Evolutionary conservation across 148 eudicot species (phyloP), one percentile per base, ranked within the genome.

Genomic region (Rhododendron molle): DNA sequence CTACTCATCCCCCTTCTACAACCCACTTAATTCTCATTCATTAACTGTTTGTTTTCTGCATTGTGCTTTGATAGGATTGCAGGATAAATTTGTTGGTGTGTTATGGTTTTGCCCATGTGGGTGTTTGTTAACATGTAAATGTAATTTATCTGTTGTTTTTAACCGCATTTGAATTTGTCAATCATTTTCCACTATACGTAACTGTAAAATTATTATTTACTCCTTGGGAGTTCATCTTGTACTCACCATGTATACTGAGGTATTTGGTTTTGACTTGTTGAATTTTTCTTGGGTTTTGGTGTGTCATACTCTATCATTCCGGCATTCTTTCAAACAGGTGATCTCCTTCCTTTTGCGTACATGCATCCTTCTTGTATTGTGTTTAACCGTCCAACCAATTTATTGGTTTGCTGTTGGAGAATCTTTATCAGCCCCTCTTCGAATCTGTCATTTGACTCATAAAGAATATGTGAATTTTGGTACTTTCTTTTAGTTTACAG

Each of bases 401-500:
- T 46, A 3, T 23, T 46, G 43, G 47, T 7, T 78, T 46, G 21
- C 81, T 78, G 40, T 23, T 38, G 32, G 23, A 62, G 5, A 67
- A 67, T 80, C 26, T 44, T 43, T 83, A 16, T 15, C 18, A 1
- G 54, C n/a, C 36, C 15, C 73, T 47, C n/a, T 23, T 71, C 44
- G 18, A 67, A 14, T 47, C 26, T 82, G 44, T 15, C 21, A 8
- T 40, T n/a, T 50, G 23, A 58, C 32, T 16, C 13, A 36, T 36
- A 46, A 58, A 16, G 58, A 34, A 10, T 11, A 7, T 40, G 49
- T 47, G 20, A 26, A 65, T 32, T 85, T 85, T 76, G 23, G 26
- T 78, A 26, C 12, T 80, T 32, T 21, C 38, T 88, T 82, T 87
- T 91, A 93, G 97, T 89, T 62, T 81, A 80, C 82, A 89, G 91